Evolutionary conservation across 2,329 filamentous ascomycete genomes (phyloP), one percentile per base, ranked within the genome.

Genomic region (Botryotinia convoluta): DNA sequence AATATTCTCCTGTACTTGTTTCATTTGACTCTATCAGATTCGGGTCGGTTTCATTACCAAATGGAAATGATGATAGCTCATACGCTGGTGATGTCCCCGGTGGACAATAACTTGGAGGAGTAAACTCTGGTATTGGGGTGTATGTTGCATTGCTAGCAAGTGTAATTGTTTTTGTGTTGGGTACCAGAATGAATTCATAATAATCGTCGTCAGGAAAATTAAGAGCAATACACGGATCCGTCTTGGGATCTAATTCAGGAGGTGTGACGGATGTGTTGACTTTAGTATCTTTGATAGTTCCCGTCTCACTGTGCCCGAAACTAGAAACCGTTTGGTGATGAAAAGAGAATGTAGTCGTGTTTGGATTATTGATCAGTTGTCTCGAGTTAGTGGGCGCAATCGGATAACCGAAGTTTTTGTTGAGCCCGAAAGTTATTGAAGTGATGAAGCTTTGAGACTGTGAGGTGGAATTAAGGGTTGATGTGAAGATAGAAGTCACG

Each of bases 101-200:
- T 42, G 75, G 42, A 60, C 77, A 79, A 60, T 76, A 76, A 18
- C 59, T 35, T 67, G 79, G 78, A 12, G 77, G 77, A 2, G 77
- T 80, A 48, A 78, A 78, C 73, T 80, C 78, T 42, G 77, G 74
- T 14, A 69, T 59, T 37, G 45, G 20, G 8, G 54, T 62, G n/a
- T 74, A 74, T 10, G 76, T 72, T 16, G 69, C 72, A 20, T 77
- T 74, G 3, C 60, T 35, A 69, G 77, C 77, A 14, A 63, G 64
- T n/a, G 62, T 79, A 16, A 77, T 71, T 32, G 77, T 79, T 22
- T 71, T 78, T 2, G 78, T 78, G 61, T 79, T 80, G 26, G 78
- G 77, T 18, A 77, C 35, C 29, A 80, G 73, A 63, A 63, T 63
- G n/a, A 63, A 63, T n/a, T 63, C 61, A 42, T 44, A 63, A 29